These are phyloP conservation scores for Chimonanthus salicifolius DNA, from an alignment of 164 flowering plant species.

Conservation along the genomic window DNA sequence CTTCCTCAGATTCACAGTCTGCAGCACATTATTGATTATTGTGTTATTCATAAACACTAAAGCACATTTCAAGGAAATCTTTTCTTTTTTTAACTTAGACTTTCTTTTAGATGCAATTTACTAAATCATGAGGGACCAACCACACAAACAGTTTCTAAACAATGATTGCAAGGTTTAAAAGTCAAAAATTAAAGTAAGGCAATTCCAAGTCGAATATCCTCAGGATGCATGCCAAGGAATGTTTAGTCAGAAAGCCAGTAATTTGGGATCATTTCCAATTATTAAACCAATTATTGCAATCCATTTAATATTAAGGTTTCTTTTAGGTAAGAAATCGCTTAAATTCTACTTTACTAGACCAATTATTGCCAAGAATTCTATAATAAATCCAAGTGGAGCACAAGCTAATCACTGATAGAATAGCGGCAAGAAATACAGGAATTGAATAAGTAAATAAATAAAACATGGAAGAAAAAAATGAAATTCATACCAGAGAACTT, in stretches of 20 bases:
- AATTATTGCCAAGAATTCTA: background rate
- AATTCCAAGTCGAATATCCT: no score
- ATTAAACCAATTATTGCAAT: no score
- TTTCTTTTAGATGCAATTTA: no score
- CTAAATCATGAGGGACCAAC: no score
- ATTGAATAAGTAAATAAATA: background rate
- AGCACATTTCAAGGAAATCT: background rate
- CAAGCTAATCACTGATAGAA: background rate
- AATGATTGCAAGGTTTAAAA: no score
- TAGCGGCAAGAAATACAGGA: background rate
- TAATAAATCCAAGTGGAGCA: background rate
- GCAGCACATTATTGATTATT: background rate
- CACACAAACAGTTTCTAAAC: no score
- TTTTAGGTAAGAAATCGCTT: background rate
- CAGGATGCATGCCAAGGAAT: no score
- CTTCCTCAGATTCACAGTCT: conserved; percentile 5
- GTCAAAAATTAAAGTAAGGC: no score
- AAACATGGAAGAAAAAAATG: background rate
- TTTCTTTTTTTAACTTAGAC: no score
- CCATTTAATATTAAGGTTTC: background rate
- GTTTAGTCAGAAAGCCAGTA: no score
- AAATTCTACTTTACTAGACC: background rate
- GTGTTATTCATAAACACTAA: background rate
- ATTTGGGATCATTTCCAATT: no score
- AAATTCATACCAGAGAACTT: background rate